Percentiles rank a stretch among this genome's conserved stretches.
phyloP scores from a whole-genome alignment of 495 filamentous ascomycete species.

The Lepidopterella palustris region DNA sequence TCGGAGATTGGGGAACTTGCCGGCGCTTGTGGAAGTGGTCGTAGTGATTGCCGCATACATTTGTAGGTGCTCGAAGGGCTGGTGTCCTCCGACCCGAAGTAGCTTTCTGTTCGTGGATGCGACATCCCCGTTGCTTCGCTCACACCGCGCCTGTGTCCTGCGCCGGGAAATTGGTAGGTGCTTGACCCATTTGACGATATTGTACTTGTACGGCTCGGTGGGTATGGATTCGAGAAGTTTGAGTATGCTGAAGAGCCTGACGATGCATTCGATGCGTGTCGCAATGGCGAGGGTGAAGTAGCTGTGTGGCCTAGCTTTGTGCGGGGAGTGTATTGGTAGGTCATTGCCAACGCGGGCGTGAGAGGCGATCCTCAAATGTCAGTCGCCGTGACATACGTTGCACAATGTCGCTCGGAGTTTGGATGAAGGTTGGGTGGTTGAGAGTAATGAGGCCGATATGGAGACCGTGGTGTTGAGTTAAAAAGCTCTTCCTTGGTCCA shows the following conservation, averaged over 20 bases:
- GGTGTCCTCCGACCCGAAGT: slow-evolving; percentile 40
- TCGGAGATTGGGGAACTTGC: slow-evolving; percentile 41
- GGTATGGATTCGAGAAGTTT: slow-evolving; percentile 55
- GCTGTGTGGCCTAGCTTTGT: slow-evolving; percentile 48
- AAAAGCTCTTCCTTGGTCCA: slow-evolving; percentile 11
- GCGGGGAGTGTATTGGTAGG: slow-evolving; percentile 24
- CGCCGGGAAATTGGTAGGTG: slow-evolving; percentile 40
- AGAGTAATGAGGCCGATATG: slow-evolving; percentile 23
- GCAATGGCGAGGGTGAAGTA: slow-evolving; percentile 52
- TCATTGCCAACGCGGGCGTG: slow-evolving; percentile 20
- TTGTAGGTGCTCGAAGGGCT: slow-evolving; percentile 56
- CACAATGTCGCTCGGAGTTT: slow-evolving; percentile 9
- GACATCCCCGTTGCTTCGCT: slow-evolving; percentile 57
- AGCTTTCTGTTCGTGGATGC: slow-evolving; percentile 38
- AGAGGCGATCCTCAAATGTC: background rate
- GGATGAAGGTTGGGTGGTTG: slow-evolving; percentile 6
- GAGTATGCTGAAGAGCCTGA: slow-evolving; percentile 75
- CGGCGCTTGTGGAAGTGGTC: slow-evolving; percentile 68
- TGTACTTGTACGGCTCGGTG: slow-evolving; percentile 67
- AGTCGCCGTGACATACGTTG: slow-evolving; percentile 21
- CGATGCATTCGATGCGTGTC: slow-evolving; percentile 73
- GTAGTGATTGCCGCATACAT: slow-evolving; percentile 65
- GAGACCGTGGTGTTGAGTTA: slow-evolving; percentile 14
- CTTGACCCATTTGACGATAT: slow-evolving; percentile 71
- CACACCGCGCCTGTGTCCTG: slow-evolving; percentile 67